A percentile compares a stretch with the other conserved stretches of the same genome.
phyloP scores from a whole-genome alignment of 2,329 filamentous ascomycete species.

The Sporothrix schenckii region DNA sequence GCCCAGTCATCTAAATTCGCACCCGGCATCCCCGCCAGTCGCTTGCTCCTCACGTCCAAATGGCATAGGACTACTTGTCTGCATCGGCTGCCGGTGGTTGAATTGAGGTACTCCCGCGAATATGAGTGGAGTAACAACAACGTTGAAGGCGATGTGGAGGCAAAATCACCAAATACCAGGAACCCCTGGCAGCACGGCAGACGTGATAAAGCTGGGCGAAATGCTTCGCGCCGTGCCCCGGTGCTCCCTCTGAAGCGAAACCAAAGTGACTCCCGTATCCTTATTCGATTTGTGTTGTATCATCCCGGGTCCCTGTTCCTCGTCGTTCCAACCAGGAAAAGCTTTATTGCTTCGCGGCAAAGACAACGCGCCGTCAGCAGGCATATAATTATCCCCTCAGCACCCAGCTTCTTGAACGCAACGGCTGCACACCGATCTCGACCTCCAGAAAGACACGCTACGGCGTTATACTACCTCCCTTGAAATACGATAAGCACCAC shows the following conservation, averaged over 20 bases:
- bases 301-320: conserved; percentile 2
- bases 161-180: not conserved
- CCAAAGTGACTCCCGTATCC: not conserved
- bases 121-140: not conserved
- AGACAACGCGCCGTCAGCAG: conserved; percentile 3
- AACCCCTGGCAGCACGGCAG: conserved; percentile 20
- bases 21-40: conserved; percentile 21
- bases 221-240: conserved; percentile 9
- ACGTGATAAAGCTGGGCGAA: not conserved
- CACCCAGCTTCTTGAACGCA: not conserved
- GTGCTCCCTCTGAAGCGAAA: not conserved
- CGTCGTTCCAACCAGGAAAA: not conserved
- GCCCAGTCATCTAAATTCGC: not conserved
- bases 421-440: not conserved
- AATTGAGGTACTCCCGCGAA: conserved; percentile 16
- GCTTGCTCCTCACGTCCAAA: conserved; percentile 1
- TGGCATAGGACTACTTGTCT: conserved; percentile 8
- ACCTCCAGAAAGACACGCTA: not conserved
- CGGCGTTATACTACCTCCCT: not conserved
- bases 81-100: conserved; percentile 18
- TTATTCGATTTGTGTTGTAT: conserved; percentile 6
- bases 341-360: conserved; percentile 3
- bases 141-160: conserved; percentile 13
- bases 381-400: conserved; percentile 9
- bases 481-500: not conserved